Percentiles rank a stretch among this genome's conserved stretches.
Evolutionary conservation across 768 basidiomycete genomes (phyloP).

Genomic region (Russula lepida): DNA sequence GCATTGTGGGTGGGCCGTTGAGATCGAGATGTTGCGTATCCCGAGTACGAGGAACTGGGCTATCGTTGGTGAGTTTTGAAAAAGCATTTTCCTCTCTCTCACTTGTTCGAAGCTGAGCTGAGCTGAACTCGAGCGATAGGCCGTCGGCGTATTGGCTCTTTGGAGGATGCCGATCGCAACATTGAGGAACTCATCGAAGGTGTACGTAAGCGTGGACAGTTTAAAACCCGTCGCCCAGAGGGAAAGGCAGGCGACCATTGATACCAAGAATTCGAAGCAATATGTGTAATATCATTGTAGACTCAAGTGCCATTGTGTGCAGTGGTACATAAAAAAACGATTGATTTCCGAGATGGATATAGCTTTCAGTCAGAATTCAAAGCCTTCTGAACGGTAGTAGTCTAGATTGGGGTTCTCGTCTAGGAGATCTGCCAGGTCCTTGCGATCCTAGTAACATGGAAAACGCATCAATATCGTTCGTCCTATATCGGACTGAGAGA

Average conservation of each 20-base stretch:
- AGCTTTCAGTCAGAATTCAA: conserved; percentile 59
- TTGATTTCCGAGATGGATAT: neutral
- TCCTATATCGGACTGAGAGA: neutral
- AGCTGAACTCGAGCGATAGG: conserved; percentile 20
- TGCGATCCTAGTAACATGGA: conserved; percentile 47
- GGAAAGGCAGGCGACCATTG: conserved; percentile 46
- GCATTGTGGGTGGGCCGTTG: conserved; percentile 78
- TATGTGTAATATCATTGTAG: neutral
- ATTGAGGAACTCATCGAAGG: conserved; percentile 45
- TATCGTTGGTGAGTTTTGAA: conserved; percentile 58
- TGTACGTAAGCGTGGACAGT: conserved; percentile 55
- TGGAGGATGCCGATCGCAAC: conserved; percentile 33
- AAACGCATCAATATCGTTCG: conserved; percentile 3
- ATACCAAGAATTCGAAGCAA: neutral
- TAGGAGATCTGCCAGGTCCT: conserved; percentile 73
- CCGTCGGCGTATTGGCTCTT: conserved; percentile 29
- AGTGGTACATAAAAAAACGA: neutral
- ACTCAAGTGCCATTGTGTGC: neutral
- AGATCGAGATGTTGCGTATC: conserved; percentile 79
- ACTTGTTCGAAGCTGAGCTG: too few species aligned
- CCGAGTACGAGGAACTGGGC: conserved; percentile 97
- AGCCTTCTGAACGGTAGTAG: conserved; percentile 72
- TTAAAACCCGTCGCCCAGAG: conserved; percentile 65
- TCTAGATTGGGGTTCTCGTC: conserved; percentile 56
- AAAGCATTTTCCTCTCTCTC: neutral